Evolutionary conservation across 768 basidiomycete species (phyloP), one percentile per base, ranked within the genome.

Genomic region (Boletus subparvulus): DNA sequence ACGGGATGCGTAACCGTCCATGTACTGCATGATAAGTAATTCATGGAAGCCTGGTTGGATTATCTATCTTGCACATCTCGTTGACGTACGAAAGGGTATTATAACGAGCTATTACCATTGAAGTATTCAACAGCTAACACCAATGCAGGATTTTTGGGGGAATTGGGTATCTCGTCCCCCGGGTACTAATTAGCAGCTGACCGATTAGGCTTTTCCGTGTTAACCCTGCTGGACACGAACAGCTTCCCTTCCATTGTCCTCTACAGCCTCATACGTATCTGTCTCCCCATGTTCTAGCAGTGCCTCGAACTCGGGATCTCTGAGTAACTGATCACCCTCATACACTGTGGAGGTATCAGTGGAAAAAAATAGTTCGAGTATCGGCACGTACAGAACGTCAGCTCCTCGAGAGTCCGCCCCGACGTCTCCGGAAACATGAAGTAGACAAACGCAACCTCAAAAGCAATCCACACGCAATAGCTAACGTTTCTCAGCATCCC

Each of bases 401-500:
- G 21, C 30, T 66, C 64, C n/a, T 65, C 64, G 16, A 63, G 58
- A 0, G 56, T 63, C 2, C 51, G 58, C 4, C 65, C 59, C 1
- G 64, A 60, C 5, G 65, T 63, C 39, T 66, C 64, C 1, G 65
- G 64, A 35, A 65, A 66, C 56, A 61, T 11, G 36, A 54, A 1
- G 54, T 65, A 63, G 36, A 65, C 42, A 3, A 66, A 54, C 17
- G 10, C 58, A 6, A 63, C 41, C 37, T 66, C 21, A 13, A 60
- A 66, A 0, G 58, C 52, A 3, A 33, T 47, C 64, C 55, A 63
- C 13, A 52, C 52, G 16, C 58, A 65, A 14, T 60, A 66, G 6
- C 64, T 66, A 12, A 21, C 7, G 2, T n/a, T 4, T 6, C 32
- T 65, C 39, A 55, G 41, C 21, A 9, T 44, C 3, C 2, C 11